phyloP scores from a whole-genome alignment of 768 basidiomycete genomes.

The Psilocybe cyanescens region DNA sequence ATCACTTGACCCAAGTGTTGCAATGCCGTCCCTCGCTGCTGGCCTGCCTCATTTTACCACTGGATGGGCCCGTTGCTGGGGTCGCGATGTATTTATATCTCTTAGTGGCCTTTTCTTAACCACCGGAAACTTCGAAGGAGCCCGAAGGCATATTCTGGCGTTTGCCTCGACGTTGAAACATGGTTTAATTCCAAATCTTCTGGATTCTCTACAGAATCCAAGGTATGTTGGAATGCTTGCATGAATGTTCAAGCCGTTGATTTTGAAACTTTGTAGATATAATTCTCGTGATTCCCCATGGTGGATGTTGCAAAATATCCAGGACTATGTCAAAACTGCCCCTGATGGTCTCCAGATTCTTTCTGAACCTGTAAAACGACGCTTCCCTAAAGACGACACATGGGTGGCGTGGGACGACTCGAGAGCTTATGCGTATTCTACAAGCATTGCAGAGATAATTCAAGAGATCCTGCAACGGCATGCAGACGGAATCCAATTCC shows the following conservation, averaged over 20 bases:
- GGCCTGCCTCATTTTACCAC: constrained; percentile 93
- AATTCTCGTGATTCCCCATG: constrained; percentile 98
- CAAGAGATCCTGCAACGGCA: constrained; percentile 97
- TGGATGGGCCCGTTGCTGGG: constrained; percentile 98
- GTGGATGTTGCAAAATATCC: constrained; percentile 99
- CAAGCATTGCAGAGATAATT: constrained; percentile 89
- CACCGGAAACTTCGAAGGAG: constrained; percentile 86
- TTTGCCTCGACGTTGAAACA: constrained; percentile 95
- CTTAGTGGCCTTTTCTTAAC: constrained; percentile 91
- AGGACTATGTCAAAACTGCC: constrained; percentile 85
- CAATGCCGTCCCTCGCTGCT: constrained; percentile 86
- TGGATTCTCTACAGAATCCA: constrained; percentile 87
- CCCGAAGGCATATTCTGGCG: constrained; percentile 88
- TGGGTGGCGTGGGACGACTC: constrained; percentile 94
- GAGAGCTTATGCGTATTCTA: constrained; percentile 79
- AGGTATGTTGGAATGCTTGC: constrained; percentile 51
- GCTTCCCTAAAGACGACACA: constrained; percentile 92
- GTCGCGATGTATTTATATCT: constrained; percentile 93
- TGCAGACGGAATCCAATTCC: constrained; percentile 89
- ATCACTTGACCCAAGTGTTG: constrained; percentile 74
- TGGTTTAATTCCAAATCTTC: constrained; percentile 92
- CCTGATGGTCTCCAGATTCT: constrained; percentile 86
- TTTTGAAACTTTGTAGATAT: constrained; percentile 51
- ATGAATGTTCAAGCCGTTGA: not conserved
- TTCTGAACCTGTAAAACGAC: constrained; percentile 81